These are phyloP conservation scores for Thelonectria discophora DNA, from an alignment of 2,329 filamentous ascomycete species.

Conservation along the genomic window DNA sequence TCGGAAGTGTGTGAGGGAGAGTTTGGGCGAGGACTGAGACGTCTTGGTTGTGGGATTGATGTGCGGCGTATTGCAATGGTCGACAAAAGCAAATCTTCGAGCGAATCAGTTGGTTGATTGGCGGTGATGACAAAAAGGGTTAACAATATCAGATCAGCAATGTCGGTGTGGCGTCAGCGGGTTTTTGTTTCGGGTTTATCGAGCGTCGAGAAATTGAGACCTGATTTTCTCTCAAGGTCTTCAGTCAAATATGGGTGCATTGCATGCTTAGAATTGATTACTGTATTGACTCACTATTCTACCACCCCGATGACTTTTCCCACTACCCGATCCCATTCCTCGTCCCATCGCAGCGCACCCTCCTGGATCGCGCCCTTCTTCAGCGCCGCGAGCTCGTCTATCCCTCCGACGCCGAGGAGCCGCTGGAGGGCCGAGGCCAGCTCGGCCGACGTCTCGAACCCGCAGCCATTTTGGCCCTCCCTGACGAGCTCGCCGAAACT, in stretches of 20 bases:
- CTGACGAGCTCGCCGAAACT: constrained; percentile 91
- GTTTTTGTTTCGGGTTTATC: constrained; percentile 30
- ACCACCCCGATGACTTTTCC: constrained; percentile 71
- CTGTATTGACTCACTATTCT: constrained; percentile 27
- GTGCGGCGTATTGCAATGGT: too few relatives aligned
- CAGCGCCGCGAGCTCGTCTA: constrained; percentile 65
- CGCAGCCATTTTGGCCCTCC: constrained; percentile 85
- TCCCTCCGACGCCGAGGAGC: constrained; percentile 65
- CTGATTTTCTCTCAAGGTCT: constrained; percentile 12
- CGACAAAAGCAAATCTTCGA: constrained; percentile 3
- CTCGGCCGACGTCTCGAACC: constrained; percentile 78
- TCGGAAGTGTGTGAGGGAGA: constrained; percentile 81
- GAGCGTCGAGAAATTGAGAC: constrained; percentile 16
- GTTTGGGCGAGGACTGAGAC: constrained; percentile 73
- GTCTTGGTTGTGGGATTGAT: background rate
- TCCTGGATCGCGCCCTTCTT: constrained; percentile 77
- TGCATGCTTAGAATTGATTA: constrained; percentile 5
- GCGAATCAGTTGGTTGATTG: constrained; percentile 24
- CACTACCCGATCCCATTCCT: constrained; percentile 89
- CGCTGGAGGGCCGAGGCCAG: constrained; percentile 70
- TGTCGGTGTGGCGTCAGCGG: constrained; percentile 32
- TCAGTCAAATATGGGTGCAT: background rate
- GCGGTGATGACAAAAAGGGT: constrained; percentile 20
- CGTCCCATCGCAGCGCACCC: constrained; percentile 83
- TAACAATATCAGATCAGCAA: constrained; percentile 24